These are phyloP conservation scores for Aspergillus sclerotiicarbonarius DNA, from an alignment of 495 filamentous ascomycete species.

Conservation along the genomic window DNA sequence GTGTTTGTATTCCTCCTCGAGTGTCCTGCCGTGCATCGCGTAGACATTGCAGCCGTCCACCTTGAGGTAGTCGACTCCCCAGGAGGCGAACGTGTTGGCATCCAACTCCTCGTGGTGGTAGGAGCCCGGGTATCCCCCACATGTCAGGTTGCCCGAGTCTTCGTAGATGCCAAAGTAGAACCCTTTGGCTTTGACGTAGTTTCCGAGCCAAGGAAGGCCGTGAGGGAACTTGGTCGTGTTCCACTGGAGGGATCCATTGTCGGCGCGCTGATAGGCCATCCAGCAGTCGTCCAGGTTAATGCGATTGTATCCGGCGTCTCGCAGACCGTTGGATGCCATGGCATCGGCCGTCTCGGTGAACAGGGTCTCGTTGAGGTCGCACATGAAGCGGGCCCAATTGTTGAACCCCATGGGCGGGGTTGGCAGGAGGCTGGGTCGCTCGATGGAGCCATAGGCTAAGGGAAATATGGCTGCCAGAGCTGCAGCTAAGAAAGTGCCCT, in stretches of 20 bases:
- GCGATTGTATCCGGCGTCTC: constrained; percentile 37
- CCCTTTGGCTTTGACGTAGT: constrained; percentile 29
- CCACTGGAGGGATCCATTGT: constrained; percentile 35
- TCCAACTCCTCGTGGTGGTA: constrained; percentile 35
- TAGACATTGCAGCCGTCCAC: constrained; percentile 41
- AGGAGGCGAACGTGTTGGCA: constrained; percentile 36
- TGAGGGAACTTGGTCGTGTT: constrained; percentile 36
- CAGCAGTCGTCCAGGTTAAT: constrained; percentile 47
- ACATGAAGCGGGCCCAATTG: constrained; percentile 44
- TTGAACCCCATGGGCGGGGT: constrained; percentile 46
- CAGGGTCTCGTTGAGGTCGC: constrained; percentile 43
- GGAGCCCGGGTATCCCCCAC: constrained; percentile 40
- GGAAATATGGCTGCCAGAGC: constrained; percentile 9
- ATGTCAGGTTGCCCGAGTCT: constrained; percentile 41
- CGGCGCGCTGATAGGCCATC: constrained; percentile 29
- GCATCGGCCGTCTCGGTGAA: constrained; percentile 39
- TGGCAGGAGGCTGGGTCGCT: constrained; percentile 26
- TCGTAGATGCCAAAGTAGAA: constrained; percentile 43
- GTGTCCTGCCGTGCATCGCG: constrained; percentile 21
- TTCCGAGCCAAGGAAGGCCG: constrained; percentile 39
- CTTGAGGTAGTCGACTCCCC: constrained; percentile 46
- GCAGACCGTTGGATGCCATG: constrained; percentile 37
- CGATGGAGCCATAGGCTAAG: constrained; percentile 14
- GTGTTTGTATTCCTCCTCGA: constrained; percentile 30
- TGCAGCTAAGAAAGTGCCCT: not conserved